These are phyloP conservation scores for Tylopilus felleus DNA, from an alignment of 768 basidiomycete genomes.

Conservation along the genomic window DNA sequence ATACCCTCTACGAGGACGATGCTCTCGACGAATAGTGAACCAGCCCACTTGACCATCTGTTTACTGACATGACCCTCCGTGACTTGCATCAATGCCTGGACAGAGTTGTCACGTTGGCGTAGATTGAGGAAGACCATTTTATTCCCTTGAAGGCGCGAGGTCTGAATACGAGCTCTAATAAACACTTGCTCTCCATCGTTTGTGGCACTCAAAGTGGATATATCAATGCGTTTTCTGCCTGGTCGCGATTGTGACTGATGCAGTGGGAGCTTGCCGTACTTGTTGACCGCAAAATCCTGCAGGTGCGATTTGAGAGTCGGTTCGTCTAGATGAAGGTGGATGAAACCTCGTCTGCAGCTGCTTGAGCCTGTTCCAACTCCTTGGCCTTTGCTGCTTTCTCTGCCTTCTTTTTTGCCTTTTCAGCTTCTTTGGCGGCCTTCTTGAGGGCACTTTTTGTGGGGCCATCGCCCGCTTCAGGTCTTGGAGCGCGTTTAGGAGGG, in stretches of 20 bases:
- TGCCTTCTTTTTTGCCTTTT: conserved; percentile 86
- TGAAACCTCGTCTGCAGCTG: conserved; percentile 54
- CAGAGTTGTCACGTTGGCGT: conserved; percentile 80
- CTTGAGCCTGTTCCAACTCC: conserved; percentile 69
- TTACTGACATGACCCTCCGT: conserved; percentile 80
- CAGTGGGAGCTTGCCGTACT: conserved; percentile 85
- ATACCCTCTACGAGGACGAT: conserved; percentile 88
- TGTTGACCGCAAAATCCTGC: conserved; percentile 73
- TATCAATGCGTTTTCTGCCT: conserved; percentile 55
- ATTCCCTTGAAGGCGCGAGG: conserved; percentile 85
- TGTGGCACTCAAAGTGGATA: conserved; percentile 57
- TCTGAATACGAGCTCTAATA: conserved; percentile 88
- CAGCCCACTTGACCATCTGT: conserved; percentile 96
- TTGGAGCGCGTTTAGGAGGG: conserved; percentile 8
- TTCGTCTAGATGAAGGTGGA: conserved; percentile 33
- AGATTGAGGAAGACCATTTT: conserved; percentile 95
- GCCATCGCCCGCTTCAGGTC: conserved; percentile 36
- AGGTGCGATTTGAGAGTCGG: conserved; percentile 3
- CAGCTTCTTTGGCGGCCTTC: conserved; percentile 85
- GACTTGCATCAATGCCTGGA: conserved; percentile 80
- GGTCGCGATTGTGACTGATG: conserved; percentile 87
- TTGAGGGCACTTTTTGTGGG: conserved; percentile 89
- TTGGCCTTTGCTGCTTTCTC: conserved; percentile 80
- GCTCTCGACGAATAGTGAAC: conserved; percentile 74
- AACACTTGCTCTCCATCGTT: conserved; percentile 73